Conservation (phyloP, 257 asterid species). For the Handroanthus guayacan region DNA sequence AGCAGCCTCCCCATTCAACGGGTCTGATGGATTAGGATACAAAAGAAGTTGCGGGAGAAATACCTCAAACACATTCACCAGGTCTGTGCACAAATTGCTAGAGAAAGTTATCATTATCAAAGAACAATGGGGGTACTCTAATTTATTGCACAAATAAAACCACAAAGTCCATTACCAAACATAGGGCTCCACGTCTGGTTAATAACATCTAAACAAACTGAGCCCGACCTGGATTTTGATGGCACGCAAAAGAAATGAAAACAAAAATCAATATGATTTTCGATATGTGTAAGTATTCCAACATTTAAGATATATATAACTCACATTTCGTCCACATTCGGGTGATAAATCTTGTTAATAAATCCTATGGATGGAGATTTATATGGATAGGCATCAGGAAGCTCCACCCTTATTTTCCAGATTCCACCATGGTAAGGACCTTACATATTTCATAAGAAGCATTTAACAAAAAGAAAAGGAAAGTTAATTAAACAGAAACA, state of each 20-base stretch:
- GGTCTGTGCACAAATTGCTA: constrained; percentile 52
- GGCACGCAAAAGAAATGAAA: constrained; percentile 8
- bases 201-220: constrained; percentile 95
- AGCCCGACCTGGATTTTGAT: constrained; percentile 81
- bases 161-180: constrained; percentile 70
- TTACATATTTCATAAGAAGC: constrained; percentile 45
- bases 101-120: constrained; percentile 6
- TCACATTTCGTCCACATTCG: constrained; percentile 97
- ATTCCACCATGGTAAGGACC: constrained; percentile 97
- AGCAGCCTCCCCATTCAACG: constrained; percentile 97
- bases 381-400: constrained; percentile 97
- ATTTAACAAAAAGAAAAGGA: not conserved
- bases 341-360: constrained; percentile 93
- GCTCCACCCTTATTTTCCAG: constrained; percentile 98
- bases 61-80: constrained; percentile 94
- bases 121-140: constrained; percentile 4
- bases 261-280: not conserved
- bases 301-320: constrained; percentile 29
- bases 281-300: not conserved
- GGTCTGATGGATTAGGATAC: constrained; percentile 97
- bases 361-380: constrained; percentile 98
- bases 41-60: constrained; percentile 93
- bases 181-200: constrained; percentile 99
- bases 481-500: not conserved
- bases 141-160: constrained; percentile 16